Percentiles rank a stretch among this genome's conserved stretches.
These are phyloP conservation scores for Komagataella phaffii DNA, from an alignment of 805 yeast genomes.

Conservation along the genomic window DNA sequence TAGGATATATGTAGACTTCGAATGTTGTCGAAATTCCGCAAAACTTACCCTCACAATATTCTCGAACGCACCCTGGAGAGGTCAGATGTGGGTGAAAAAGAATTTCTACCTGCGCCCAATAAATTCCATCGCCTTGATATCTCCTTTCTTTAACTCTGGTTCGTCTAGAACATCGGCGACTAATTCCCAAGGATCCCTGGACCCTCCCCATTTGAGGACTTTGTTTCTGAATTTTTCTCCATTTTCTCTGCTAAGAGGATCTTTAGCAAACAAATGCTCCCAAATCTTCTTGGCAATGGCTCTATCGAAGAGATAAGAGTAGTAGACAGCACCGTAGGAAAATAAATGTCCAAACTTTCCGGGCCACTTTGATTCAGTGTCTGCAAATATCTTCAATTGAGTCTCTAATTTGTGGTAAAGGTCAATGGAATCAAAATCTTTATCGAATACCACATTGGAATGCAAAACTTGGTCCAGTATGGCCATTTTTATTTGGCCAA, in stretches of 20 bases:
- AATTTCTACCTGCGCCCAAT: slow-evolving; percentile 19
- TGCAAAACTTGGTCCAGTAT: slow-evolving; percentile 76
- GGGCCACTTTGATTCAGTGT: slow-evolving; percentile 71
- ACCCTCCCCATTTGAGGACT: slow-evolving; percentile 88
- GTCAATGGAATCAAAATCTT: slow-evolving; percentile 39
- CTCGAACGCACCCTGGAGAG: background rate
- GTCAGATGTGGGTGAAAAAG: background rate
- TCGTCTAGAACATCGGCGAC: slow-evolving; percentile 66
- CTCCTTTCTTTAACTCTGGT: slow-evolving; percentile 51
- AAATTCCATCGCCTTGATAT: slow-evolving; percentile 51
- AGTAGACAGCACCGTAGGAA: slow-evolving; percentile 90
- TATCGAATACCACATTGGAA: slow-evolving; percentile 22
- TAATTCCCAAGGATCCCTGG: slow-evolving; percentile 79
- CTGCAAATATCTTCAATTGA: slow-evolving; percentile 48
- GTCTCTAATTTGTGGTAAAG: slow-evolving; percentile 57
- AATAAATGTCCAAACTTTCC: slow-evolving; percentile 89
- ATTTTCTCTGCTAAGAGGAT: slow-evolving; percentile 60
- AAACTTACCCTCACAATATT: background rate
- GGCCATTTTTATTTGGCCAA: slow-evolving; percentile 84
- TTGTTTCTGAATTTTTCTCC: slow-evolving; percentile 64
- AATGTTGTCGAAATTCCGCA: background rate
- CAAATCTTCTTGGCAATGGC: slow-evolving; percentile 86
- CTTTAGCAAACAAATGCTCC: slow-evolving; percentile 51
- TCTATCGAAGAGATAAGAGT: slow-evolving; percentile 81
- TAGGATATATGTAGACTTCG: background rate